Conservation (phyloP, 495 filamentous ascomycete species). For the Penicillium alfredii region DNA sequence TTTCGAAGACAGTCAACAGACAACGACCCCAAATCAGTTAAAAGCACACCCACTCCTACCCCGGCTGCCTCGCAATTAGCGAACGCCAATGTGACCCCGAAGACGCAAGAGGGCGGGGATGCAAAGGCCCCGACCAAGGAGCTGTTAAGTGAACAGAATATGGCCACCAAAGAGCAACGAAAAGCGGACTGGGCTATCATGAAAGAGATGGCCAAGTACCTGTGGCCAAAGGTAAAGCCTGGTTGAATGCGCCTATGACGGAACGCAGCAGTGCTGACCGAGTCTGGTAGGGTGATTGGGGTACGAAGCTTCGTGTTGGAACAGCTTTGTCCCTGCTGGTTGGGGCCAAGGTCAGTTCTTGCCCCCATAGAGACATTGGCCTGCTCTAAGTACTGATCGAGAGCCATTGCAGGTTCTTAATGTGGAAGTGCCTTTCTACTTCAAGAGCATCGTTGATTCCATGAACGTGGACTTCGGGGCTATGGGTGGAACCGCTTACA, state of each 20-base stretch:
- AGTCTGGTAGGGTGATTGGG: slow-evolving; percentile 55
- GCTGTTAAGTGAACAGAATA: slow-evolving; percentile 49
- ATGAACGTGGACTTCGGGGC: slow-evolving; percentile 92
- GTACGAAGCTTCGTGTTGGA: slow-evolving; percentile 77
- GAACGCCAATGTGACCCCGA: slow-evolving; percentile 16
- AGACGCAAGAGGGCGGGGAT: slow-evolving; percentile 18
- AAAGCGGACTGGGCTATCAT: slow-evolving; percentile 98
- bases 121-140: slow-evolving; percentile 38
- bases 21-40: slow-evolving; percentile 9
- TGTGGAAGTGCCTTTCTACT: slow-evolving; percentile 97
- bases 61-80: slow-evolving; percentile 16
- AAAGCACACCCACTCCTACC: slow-evolving; percentile 9
- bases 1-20: slow-evolving; percentile 18
- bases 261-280: slow-evolving; percentile 6
- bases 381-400: too few species aligned
- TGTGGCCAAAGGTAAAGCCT: slow-evolving; percentile 80
- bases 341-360: slow-evolving; percentile 65
- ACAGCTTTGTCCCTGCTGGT: slow-evolving; percentile 74
- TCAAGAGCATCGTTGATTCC: slow-evolving; percentile 92
- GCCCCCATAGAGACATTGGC: neutral
- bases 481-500: slow-evolving; percentile 77
- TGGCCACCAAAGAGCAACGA: slow-evolving; percentile 75
- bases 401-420: slow-evolving; percentile 61
- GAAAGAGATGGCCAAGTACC: slow-evolving; percentile 90
- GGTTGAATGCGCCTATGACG: neutral